Base-by-base conservation (phyloP, 2,329 filamentous ascomycete species). In the Aureobasidium sp. region DNA sequence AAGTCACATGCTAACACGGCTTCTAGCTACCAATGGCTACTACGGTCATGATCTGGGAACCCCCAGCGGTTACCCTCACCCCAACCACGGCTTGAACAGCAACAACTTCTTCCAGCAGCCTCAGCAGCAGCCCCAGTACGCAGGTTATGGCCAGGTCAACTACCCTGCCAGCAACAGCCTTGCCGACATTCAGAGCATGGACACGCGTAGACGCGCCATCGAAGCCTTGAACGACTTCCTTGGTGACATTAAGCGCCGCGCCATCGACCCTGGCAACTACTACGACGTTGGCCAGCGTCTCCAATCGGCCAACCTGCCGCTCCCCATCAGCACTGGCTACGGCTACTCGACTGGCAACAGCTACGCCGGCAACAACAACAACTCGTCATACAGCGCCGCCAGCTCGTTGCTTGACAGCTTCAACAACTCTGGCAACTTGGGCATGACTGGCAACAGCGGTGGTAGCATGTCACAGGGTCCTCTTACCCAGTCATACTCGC, bases 201-300 rank as follows among this genome's bases (percentile, higher is more conserved):
- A 93, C 69, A 82, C 84, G 66, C 85, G 89, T 69, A 94, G 93
- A 77, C 89, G 91, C 57, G 77, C 76, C 64, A 89, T 87, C 67
- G 91, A 96, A 69, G 88, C 89, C 61, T 79, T 96, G 62, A 93
- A 95, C 70, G 90, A 96, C 72, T 96, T 97, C 77, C 95, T 97
- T 66, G 90, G 89, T 66, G 90, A 89, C 71, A 86, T 91, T 67
- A 97, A 96, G 81, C 89, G 92, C 68, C 88, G 91, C 69, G 86
- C 91, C 68, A 88, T 97, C 66, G 90, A 97, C 71, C 89, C 92
- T 3, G 82, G 82, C 58, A 94, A 88, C n/a, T 97, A 96, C 74
- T 82, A 88, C 61, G 89, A 95, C 70, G 91, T 99, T 65, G 91
- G 91, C 67, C 90, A 94, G 71, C 88, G 92, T 64, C 82, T 99